These are phyloP conservation scores for Beta vulgaris DNA, from an alignment of 148 eudicot genomes.

Conservation along the genomic window DNA sequence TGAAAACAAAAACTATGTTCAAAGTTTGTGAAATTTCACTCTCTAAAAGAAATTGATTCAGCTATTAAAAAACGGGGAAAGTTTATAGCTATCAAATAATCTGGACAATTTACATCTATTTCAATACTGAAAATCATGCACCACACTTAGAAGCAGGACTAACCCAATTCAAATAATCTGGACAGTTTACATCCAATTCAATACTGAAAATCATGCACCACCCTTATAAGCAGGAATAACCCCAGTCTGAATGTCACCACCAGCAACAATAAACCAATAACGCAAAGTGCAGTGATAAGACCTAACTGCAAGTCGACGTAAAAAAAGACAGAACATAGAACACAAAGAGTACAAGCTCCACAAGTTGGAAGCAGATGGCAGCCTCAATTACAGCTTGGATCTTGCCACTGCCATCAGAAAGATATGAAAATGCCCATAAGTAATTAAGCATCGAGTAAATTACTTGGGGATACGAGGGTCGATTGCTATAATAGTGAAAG, in stretches of 20 bases:
- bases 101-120: no score
- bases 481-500: background rate
- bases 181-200: background rate
- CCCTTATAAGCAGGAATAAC: background rate
- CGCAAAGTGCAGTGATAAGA: background rate
- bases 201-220: background rate
- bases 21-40: no score
- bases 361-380: background rate
- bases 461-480: background rate
- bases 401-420: background rate
- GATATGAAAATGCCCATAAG: background rate
- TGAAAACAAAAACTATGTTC: no score
- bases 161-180: no score
- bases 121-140: no score
- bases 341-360: background rate
- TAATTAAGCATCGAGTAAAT: background rate
- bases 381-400: background rate
- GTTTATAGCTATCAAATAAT: no score
- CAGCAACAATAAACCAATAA: background rate
- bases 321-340: background rate
- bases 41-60: no score
- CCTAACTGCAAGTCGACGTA: conserved; percentile 2
- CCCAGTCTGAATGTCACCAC: background rate
- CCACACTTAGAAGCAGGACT: no score
- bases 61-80: no score